These are phyloP conservation scores for Ceratobasidium sp. DNA, from an alignment of 1,284 basidiomycete genomes.

Conservation along the genomic window DNA sequence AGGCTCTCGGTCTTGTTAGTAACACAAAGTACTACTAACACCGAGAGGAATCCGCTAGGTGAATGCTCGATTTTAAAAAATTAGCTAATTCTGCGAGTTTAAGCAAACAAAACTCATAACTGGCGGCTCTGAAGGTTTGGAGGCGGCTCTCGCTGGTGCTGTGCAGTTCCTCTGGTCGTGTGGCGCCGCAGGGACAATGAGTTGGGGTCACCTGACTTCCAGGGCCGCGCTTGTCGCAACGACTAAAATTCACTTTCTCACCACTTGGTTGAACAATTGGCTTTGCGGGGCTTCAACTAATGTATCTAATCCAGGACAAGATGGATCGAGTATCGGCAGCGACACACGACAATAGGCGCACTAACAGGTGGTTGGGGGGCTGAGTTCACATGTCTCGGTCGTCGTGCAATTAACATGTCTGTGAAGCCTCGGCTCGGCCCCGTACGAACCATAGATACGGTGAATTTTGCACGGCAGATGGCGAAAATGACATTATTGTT, in stretches of 20 bases:
- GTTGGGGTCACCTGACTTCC: background rate
- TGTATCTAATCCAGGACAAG: background rate
- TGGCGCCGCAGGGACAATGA: background rate
- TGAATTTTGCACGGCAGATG: background rate
- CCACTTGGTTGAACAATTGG: background rate
- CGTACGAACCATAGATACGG: background rate
- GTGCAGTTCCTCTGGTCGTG: too few species aligned
- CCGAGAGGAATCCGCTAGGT: too few species aligned
- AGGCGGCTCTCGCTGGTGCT: too few species aligned
- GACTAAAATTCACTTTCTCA: background rate
- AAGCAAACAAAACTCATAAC: too few species aligned
- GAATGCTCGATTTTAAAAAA: too few species aligned
- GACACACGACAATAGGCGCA: conserved; percentile 4
- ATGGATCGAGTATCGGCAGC: background rate
- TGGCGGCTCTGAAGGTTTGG: too few species aligned
- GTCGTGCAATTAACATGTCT: background rate
- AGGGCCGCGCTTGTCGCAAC: background rate
- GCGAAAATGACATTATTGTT: background rate
- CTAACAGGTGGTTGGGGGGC: background rate
- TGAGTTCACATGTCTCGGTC: conserved; percentile 7
- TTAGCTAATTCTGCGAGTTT: too few species aligned
- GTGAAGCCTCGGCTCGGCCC: background rate
- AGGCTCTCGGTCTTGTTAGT: too few species aligned
- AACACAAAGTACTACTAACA: too few species aligned
- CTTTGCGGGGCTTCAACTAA: background rate